Evolutionary conservation across 2,329 filamentous ascomycete genomes (phyloP).

Genomic region (Hypoxylon sp.): DNA sequence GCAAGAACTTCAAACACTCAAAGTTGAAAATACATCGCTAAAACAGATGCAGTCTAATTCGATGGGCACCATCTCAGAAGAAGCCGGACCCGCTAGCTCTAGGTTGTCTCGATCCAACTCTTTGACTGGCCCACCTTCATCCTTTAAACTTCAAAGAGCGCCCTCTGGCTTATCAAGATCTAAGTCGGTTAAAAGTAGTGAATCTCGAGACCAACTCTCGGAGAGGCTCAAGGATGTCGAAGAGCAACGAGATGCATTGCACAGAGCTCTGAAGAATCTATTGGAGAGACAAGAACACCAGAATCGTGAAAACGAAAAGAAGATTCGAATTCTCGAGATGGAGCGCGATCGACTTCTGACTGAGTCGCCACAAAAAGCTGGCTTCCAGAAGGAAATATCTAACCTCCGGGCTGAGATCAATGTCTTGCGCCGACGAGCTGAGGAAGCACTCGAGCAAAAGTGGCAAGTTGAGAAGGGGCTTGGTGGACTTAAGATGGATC

Average conservation of each 20-base stretch:
- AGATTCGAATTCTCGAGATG: constrained; percentile 79
- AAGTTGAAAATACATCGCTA: constrained; percentile 74
- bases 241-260: constrained; percentile 91
- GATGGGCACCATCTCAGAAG: constrained; percentile 57
- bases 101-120: constrained; percentile 61
- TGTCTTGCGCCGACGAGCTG: constrained; percentile 85
- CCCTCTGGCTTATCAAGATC: constrained; percentile 70
- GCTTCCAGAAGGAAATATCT: constrained; percentile 87
- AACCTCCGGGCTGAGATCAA: constrained; percentile 88
- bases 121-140: constrained; percentile 65
- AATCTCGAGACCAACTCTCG: constrained; percentile 77
- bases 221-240: constrained; percentile 94
- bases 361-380: constrained; percentile 78
- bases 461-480: constrained; percentile 96
- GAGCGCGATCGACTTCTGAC: constrained; percentile 82
- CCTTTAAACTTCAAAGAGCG: constrained; percentile 57
- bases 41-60: constrained; percentile 53
- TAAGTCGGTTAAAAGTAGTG: constrained; percentile 68
- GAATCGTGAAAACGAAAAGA: constrained; percentile 86
- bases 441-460: constrained; percentile 95
- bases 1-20: constrained; percentile 83
- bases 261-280: constrained; percentile 86
- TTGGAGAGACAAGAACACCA: constrained; percentile 89
- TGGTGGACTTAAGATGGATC: constrained; percentile 91
- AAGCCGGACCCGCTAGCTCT: constrained; percentile 52